Evolutionary conservation across 768 basidiomycete species (phyloP), one percentile per base, ranked within the genome.

Genomic region (Lactifluus subvellereus): DNA sequence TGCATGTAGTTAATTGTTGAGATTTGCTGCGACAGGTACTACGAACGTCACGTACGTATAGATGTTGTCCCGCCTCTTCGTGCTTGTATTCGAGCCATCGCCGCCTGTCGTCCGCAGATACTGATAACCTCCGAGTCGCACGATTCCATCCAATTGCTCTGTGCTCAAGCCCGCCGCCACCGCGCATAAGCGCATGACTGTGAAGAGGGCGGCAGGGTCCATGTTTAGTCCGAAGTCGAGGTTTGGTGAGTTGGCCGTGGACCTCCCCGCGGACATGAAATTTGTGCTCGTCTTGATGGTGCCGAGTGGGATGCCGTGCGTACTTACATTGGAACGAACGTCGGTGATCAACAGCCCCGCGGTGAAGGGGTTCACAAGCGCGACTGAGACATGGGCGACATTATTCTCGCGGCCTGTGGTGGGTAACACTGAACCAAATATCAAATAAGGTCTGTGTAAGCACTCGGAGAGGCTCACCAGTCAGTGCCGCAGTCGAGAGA

Each of bases 291-390:
- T 78, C 53, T 80, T 74, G 65, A 91, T 89, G 22, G 77, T 79
- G 0, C 88, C 88, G 38, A 90, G 77, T 14, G 70, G 69, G 59
- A 90, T 81, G 1, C 85, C 87, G 59, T 82, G 83, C 9, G 82
- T 80, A 9, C 78, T 78, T 48, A 90, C 82, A n/a, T 76, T 82
- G 3, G 86, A 85, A 32, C 76, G 73, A 57, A 89, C 82, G 51
- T 76, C 74, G 3, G 82, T 86, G 63, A 90, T 82, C 33, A 75
- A 71, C 42, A 90, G 77, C 27, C 76, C 74, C 2, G 84, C 76
- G 6, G 82, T 84, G 74, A 91, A 90, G 4, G 87, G 88, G 70
- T 91, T 89, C 51, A 71, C 76, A 35, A 91, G 77, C 33, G 77
- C 72, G 38, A 89, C 86, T 8, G 78, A 79, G 57, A 86, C 84